Conservation (phyloP, 371 early-diverging fungal genomes). For the Mortierella sp. region DNA sequence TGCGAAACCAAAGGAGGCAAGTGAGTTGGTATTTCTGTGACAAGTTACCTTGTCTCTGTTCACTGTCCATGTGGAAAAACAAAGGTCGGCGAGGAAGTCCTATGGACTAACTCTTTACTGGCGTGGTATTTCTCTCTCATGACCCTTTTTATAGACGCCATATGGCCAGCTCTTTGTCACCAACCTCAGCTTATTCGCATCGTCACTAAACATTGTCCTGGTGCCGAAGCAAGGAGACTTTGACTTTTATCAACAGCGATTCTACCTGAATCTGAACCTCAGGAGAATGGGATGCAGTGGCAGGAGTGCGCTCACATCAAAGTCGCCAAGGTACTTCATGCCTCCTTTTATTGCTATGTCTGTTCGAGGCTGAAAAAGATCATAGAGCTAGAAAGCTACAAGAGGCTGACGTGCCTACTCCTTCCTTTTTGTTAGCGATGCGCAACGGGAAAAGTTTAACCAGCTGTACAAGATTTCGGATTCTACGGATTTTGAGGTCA, state of each 20-base stretch:
- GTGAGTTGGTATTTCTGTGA: neutral
- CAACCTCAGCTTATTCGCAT: slow-evolving; percentile 69
- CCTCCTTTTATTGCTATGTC: neutral
- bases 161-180: slow-evolving; percentile 71
- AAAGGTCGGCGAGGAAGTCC: neutral
- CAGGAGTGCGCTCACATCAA: slow-evolving; percentile 72
- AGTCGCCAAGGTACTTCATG: slow-evolving; percentile 66
- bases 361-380: neutral
- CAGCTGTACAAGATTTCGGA: slow-evolving; percentile 73
- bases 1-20: slow-evolving; percentile 67
- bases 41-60: neutral
- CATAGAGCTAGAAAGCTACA: neutral
- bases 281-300: slow-evolving; percentile 74
- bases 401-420: neutral
- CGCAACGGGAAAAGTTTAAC: slow-evolving; percentile 75
- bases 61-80: neutral
- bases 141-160: slow-evolving; percentile 59
- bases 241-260: slow-evolving; percentile 66
- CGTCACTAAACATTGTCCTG: slow-evolving; percentile 72
- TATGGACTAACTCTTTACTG: neutral
- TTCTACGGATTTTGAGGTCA: slow-evolving; percentile 65
- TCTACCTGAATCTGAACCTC: slow-evolving; percentile 74
- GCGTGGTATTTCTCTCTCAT: neutral
- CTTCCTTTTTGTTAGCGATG: slow-evolving; percentile 60
- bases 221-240: slow-evolving; percentile 73